Evolutionary conservation across 1,139 yeast species (phyloP).

Genomic region (Candida mesenterica): DNA sequence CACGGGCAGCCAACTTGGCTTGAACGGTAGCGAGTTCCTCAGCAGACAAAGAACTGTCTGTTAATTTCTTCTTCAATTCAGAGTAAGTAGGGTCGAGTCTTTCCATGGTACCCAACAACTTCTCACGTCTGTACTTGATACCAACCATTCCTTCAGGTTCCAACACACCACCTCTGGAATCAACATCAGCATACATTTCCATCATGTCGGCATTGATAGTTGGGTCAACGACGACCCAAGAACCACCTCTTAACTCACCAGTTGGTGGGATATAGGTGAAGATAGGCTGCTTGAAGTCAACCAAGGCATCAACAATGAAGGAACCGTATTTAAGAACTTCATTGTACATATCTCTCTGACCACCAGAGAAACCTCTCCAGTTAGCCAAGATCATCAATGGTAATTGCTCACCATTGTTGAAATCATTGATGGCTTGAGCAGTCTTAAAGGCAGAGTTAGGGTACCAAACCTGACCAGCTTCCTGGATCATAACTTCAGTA

Average conservation of each 20-base stretch:
- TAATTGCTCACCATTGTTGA: conserved; percentile 95
- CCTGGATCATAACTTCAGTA: conserved; percentile 82
- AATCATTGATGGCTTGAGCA: conserved; percentile 96
- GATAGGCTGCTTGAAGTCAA: conserved; percentile 93
- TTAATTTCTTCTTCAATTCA: conserved; percentile 59
- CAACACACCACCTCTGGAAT: conserved; percentile 96
- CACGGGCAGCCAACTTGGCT: conserved; percentile 72
- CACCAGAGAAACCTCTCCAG: conserved; percentile 99
- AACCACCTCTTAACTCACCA: conserved; percentile 99
- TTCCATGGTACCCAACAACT: conserved; percentile 82
- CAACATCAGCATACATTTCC: conserved; percentile 98
- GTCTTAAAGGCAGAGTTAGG: conserved; percentile 99
- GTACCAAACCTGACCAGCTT: conserved; percentile 99
- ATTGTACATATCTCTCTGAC: conserved; percentile 98
- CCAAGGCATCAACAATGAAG: conserved; percentile 93
- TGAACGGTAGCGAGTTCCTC: conserved; percentile 69
- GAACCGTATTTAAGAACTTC: conserved; percentile 97
- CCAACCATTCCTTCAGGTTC: conserved; percentile 99
- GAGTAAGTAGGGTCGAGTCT: conserved; percentile 80
- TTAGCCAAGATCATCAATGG: conserved; percentile 97
- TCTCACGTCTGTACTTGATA: conserved; percentile 92
- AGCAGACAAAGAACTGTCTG: conserved; percentile 49
- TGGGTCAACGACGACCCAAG: conserved; percentile 99
- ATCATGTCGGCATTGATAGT: conserved; percentile 94
- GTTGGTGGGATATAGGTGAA: conserved; percentile 96